Evolutionary conservation across 257 asterid genomes (phyloP), one percentile per base, ranked within the genome.

Genomic region (Oldenlandia corymbosa): DNA sequence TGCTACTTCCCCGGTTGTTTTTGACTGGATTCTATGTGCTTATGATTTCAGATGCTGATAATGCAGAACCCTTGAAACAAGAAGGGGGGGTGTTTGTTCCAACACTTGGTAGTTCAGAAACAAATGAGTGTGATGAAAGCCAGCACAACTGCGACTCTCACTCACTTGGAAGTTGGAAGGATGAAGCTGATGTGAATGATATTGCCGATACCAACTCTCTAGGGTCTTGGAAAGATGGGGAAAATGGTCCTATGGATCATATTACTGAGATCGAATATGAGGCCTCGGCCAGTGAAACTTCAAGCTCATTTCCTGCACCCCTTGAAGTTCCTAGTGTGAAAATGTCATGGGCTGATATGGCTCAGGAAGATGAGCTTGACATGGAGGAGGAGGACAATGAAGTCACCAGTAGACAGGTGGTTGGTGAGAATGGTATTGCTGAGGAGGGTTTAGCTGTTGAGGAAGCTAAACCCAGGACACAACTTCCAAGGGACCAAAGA

Each of bases 331-430:
- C 86, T 8, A 56, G 12, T 26, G 55, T 59, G 73, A 84, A 82
- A 71, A 81, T 79, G 81, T 91, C 98, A 28, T 91, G 99, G 99
- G 99, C 99, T 16, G 99, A 92, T 77, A 92, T 92, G 93, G 88
- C 97, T 67, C 81, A 72, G 68, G 95, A 89, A 73, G 97, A 89
- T 71, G 99, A 89, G 78, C 83, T 87, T 70, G 83, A 72, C n/a
- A n/a, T n/a, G 62, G 73, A 21, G 4, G 81, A 69, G 63, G 76
- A 72, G 32, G 72, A 69, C 66, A 72, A 16, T 17, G 75, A 71
- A 65, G 60, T 72, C 63, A 66, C 63, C 39, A 47, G 52, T 34
- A 50, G 30, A 55, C 50, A 47, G 49, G 43, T 32, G n/a, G 62
- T 32, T 30, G 46, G 43, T 55, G 72, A 7, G 59, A 71, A 73